Evolutionary conservation across 1,284 basidiomycete genomes (phyloP).

Genomic region (Caloboletus firmus): DNA sequence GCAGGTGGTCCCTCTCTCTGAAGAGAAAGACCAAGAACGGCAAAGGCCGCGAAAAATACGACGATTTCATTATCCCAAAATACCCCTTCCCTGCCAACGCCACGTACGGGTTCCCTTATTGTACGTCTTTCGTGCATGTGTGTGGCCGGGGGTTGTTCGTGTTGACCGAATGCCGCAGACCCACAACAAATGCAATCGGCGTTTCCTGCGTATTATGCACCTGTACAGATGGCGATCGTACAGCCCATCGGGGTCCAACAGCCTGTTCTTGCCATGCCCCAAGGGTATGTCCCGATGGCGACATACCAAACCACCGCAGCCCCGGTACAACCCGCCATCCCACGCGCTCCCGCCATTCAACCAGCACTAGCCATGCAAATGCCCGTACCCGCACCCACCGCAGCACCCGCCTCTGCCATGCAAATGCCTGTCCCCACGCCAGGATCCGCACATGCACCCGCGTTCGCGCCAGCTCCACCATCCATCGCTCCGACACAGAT

Average conservation of each 20-base stretch:
- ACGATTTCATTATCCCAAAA: slow-evolving; percentile 19
- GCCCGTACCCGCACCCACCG: slow-evolving; percentile 12
- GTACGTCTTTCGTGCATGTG: slow-evolving; percentile 17
- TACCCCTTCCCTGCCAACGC: slow-evolving; percentile 7
- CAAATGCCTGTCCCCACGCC: slow-evolving; percentile 23
- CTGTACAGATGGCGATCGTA: slow-evolving; percentile 26
- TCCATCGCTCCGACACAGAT: slow-evolving; percentile 13
- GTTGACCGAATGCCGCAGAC: slow-evolving; percentile 18
- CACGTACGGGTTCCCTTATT: slow-evolving; percentile 21
- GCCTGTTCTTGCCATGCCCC: slow-evolving; percentile 31
- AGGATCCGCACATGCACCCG: not conserved
- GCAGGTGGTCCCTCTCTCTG: slow-evolving; percentile 22
- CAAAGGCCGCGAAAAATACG: slow-evolving; percentile 19
- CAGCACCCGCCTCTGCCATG: slow-evolving; percentile 1
- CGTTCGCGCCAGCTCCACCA: not conserved
- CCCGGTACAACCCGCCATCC: slow-evolving; percentile 17
- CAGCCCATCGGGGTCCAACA: slow-evolving; percentile 28
- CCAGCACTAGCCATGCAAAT: slow-evolving; percentile 15
- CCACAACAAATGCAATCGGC: slow-evolving; percentile 18
- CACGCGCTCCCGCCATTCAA: slow-evolving; percentile 4
- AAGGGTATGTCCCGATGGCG: slow-evolving; percentile 26
- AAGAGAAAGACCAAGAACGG: slow-evolving; percentile 19
- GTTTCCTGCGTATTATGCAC: slow-evolving; percentile 33
- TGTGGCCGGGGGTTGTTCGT: not conserved
- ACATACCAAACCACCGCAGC: slow-evolving; percentile 14